Evolutionary conservation across 805 yeast genomes (phyloP), one percentile per base, ranked within the genome.

Genomic region (Lipomyces starkeyi): DNA sequence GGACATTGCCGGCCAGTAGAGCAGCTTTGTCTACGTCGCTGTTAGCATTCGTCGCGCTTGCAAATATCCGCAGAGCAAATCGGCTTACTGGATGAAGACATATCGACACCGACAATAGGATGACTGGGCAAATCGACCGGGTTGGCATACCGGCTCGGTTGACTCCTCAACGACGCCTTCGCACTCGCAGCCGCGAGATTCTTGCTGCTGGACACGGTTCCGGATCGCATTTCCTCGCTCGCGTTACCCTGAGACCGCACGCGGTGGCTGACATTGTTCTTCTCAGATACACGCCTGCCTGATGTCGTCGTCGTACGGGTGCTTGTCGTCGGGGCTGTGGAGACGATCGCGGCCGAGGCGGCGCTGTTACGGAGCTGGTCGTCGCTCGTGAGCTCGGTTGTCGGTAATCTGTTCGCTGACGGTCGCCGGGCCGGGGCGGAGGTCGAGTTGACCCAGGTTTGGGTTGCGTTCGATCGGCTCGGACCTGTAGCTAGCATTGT

Each of bases 51-150:
- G 7, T 17, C 9, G 49, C 29, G 29, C 29, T 43, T n/a, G 8
- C 9, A 17, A 6, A 14, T 17, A 43, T 11, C 20, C 49, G 22
- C 8, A 43, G 6, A 17, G 49, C 20, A 43, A 4, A 2, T 43
- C 11, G 22, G 59, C 69, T 29, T 55, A 67, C 70, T 53, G 0
- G 66, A 57, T 9, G 40, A 62, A 32, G 43, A n/a, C 52, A 55
- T 27, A 29, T 64, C 63, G 35, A 68, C 56, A n/a, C 71, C 68
- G 61, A 64, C 68, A 17, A 52, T 13, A n/a, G 71, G 71, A 49
- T 58, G 63, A 25, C 64, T 58, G n/a, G 71, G 71, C 27, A 68
- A 59, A 56, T 68, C 68, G 25, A 32, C 52, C 22, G 66, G 66
- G 52, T 59, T 49, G 20, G 71, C 71, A 55, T 62, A 62, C n/a